These are phyloP conservation scores for Calocera cornea DNA, from an alignment of 768 basidiomycete species.

Conservation along the genomic window DNA sequence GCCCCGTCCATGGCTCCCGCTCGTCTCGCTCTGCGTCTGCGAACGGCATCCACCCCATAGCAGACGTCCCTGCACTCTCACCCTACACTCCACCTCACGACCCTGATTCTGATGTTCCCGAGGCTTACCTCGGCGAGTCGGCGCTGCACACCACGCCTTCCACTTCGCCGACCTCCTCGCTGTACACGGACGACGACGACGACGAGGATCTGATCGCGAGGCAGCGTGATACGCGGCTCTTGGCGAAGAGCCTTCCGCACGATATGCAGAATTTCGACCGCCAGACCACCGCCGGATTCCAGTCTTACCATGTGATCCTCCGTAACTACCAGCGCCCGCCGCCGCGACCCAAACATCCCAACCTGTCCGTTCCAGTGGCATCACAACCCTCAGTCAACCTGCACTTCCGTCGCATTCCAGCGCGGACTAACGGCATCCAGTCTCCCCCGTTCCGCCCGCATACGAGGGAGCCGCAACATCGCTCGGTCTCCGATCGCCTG, in stretches of 20 bases:
- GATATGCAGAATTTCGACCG: background rate
- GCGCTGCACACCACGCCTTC: background rate
- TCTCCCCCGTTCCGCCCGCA: background rate
- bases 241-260: background rate
- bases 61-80: background rate
- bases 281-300: background rate
- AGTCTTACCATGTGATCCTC: background rate
- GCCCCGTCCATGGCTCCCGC: constrained; percentile 1
- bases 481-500: background rate
- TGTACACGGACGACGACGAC: background rate
- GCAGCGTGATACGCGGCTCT: background rate
- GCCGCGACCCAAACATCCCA: background rate
- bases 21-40: background rate
- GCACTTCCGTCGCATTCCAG: background rate
- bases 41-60: background rate
- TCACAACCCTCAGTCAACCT: background rate
- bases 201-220: background rate
- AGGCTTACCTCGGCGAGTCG: background rate
- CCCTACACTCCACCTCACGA: background rate
- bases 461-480: background rate
- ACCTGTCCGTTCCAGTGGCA: background rate
- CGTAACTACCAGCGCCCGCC: background rate
- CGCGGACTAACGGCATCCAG: background rate
- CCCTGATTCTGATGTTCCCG: background rate
- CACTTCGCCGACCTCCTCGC: background rate